Conservation (phyloP, 164 flowering plant genomes). For the Buxus sempervirens region DNA sequence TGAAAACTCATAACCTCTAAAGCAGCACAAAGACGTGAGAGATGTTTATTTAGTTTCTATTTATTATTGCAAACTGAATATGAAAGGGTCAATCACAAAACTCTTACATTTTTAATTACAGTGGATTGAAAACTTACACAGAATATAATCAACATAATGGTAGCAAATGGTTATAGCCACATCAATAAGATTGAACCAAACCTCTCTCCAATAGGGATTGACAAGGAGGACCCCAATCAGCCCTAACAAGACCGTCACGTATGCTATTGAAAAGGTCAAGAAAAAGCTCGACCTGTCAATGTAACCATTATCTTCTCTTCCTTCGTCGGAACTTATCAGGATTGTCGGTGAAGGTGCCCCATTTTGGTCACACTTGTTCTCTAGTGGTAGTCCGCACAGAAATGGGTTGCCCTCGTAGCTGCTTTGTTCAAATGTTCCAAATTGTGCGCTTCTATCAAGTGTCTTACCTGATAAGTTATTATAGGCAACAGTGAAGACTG, state of each 20-base stretch:
- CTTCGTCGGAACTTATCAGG: neutral
- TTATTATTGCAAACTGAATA: too few relatives aligned
- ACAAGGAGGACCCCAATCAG: too few relatives aligned
- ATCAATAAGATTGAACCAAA: too few relatives aligned
- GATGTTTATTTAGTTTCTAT: too few relatives aligned
- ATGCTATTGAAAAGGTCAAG: neutral
- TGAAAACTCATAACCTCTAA: too few relatives aligned
- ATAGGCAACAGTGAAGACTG: slow-evolving; percentile 1
- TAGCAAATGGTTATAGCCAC: too few relatives aligned
- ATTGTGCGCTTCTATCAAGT: neutral
- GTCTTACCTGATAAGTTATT: neutral
- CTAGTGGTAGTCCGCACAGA: neutral
- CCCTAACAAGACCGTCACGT: neutral
- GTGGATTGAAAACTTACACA: too few relatives aligned
- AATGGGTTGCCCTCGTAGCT: slow-evolving; percentile 4
- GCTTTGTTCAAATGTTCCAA: neutral
- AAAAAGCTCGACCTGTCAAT: neutral
- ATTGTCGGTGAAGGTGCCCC: neutral
- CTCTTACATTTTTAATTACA: too few relatives aligned
- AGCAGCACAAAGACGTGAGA: too few relatives aligned
- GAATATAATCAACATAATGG: too few relatives aligned
- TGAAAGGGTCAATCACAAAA: too few relatives aligned
- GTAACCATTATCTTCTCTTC: neutral
- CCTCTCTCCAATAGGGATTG: too few relatives aligned
- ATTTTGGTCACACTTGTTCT: neutral